Evolutionary conservation across 208 protist genomes (phyloP).

Genomic region (Leishmania martiniquensis): DNA sequence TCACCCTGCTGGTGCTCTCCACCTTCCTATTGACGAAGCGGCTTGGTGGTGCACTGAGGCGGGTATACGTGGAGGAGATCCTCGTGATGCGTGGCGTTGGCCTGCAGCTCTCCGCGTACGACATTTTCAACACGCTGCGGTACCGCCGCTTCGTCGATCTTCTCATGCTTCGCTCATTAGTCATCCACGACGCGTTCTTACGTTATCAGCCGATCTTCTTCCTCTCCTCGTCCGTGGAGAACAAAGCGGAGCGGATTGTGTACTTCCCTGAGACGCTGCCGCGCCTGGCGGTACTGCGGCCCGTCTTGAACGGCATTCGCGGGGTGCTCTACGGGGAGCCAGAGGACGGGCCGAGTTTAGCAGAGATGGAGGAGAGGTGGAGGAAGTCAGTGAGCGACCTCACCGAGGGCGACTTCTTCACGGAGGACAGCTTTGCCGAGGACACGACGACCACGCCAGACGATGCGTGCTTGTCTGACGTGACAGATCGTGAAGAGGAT

Average conservation of each 20-base stretch:
- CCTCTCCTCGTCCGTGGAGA: slow-evolving; percentile 80
- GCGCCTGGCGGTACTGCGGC: slow-evolving; percentile 69
- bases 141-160: slow-evolving; percentile 63
- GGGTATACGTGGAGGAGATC: slow-evolving; percentile 78
- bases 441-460: slow-evolving; percentile 31
- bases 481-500: slow-evolving; percentile 13
- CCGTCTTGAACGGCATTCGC: slow-evolving; percentile 68
- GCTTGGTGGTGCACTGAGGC: slow-evolving; percentile 32
- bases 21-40: slow-evolving; percentile 39
- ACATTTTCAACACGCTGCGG: slow-evolving; percentile 57
- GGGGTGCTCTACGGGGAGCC: slow-evolving; percentile 75
- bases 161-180: slow-evolving; percentile 65
- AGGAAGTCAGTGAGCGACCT: slow-evolving; percentile 20
- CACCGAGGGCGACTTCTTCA: slow-evolving; percentile 15
- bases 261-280: slow-evolving; percentile 81
- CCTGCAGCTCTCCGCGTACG: slow-evolving; percentile 74
- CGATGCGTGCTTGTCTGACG: slow-evolving; percentile 15
- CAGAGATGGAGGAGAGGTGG: slow-evolving; percentile 48
- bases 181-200: slow-evolving; percentile 87
- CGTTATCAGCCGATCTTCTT: slow-evolving; percentile 84
- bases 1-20: slow-evolving; percentile 30
- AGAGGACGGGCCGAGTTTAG: slow-evolving; percentile 59
- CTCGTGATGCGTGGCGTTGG: slow-evolving; percentile 78
- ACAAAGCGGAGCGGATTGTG: slow-evolving; percentile 53
- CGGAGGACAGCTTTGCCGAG: slow-evolving; percentile 43